These are phyloP conservation scores for Metschnikowia henanensis DNA, from an alignment of 805 yeast species.

Conservation along the genomic window DNA sequence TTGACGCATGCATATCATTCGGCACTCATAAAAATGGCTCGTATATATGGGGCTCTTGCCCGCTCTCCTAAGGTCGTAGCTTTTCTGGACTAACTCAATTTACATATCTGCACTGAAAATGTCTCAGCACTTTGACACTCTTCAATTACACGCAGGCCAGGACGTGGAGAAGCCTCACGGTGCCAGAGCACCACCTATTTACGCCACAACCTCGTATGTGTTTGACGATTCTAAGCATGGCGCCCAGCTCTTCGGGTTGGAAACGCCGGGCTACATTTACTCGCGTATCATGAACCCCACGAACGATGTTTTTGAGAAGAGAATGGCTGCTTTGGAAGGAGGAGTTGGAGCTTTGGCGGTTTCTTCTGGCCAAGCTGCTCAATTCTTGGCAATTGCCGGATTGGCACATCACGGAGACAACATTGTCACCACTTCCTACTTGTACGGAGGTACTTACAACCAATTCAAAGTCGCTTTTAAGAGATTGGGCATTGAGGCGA, in stretches of 20 bases:
- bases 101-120: slow-evolving; percentile 13
- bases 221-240: slow-evolving; percentile 91
- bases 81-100: background rate
- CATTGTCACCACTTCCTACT: slow-evolving; percentile 78
- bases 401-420: slow-evolving; percentile 90
- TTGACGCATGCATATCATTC: no score
- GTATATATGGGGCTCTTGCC: background rate
- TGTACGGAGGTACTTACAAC: slow-evolving; percentile 96
- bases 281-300: slow-evolving; percentile 94
- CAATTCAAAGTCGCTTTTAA: slow-evolving; percentile 92
- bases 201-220: slow-evolving; percentile 87
- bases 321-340: slow-evolving; percentile 90
- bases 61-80: background rate
- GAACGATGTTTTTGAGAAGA: slow-evolving; percentile 82
- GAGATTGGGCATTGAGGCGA: slow-evolving; percentile 81
- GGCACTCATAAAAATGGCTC: background rate
- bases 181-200: slow-evolving; percentile 91
- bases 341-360: slow-evolving; percentile 91
- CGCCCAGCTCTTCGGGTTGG: slow-evolving; percentile 83
- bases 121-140: slow-evolving; percentile 76
- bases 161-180: slow-evolving; percentile 60
- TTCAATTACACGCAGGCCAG: slow-evolving; percentile 96
- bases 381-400: slow-evolving; percentile 77
- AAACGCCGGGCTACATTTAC: slow-evolving; percentile 83
- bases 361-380: slow-evolving; percentile 97